A percentile compares a stretch with the other conserved stretches of the same genome.
These are phyloP conservation scores for Colletotrichum coccodes DNA, from an alignment of 2,329 filamentous ascomycete species.

Conservation along the genomic window DNA sequence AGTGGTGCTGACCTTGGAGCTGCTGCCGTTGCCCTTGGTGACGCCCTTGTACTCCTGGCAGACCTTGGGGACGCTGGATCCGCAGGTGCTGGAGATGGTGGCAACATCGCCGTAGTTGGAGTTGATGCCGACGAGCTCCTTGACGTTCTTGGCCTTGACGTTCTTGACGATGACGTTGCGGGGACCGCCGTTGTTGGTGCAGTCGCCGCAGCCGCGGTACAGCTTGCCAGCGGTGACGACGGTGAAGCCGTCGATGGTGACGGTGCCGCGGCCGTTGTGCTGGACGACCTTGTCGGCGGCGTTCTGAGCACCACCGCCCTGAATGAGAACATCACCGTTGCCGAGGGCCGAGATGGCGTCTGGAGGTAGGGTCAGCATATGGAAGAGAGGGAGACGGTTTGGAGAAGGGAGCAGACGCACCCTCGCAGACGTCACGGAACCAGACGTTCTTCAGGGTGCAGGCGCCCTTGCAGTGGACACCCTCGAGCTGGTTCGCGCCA, in stretches of 20 bases:
- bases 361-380: not conserved
- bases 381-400: no score
- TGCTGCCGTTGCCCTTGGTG: constrained; percentile 25
- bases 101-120: constrained; percentile 46
- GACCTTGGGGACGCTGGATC: constrained; percentile 32
- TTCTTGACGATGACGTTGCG: constrained; percentile 33
- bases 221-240: constrained; percentile 53
- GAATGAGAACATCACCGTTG: constrained; percentile 35
- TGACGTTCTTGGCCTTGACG: constrained; percentile 29
- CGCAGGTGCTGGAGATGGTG: constrained; percentile 36
- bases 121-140: constrained; percentile 54
- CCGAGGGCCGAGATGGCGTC: constrained; percentile 31
- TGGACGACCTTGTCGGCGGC: constrained; percentile 46
- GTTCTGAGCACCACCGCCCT: constrained; percentile 45
- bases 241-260: constrained; percentile 45
- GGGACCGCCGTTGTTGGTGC: constrained; percentile 37
- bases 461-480: constrained; percentile 59
- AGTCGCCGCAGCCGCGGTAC: constrained; percentile 57
- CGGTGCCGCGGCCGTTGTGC: constrained; percentile 46
- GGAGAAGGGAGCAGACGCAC: not conserved
- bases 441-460: constrained; percentile 53
- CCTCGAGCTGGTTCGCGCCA: constrained; percentile 60
- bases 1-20: constrained; percentile 33
- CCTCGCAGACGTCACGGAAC: constrained; percentile 52
- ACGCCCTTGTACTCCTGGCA: constrained; percentile 36